phyloP scores from a whole-genome alignment of 768 basidiomycete species.

The Cystobasidium tubakii region DNA sequence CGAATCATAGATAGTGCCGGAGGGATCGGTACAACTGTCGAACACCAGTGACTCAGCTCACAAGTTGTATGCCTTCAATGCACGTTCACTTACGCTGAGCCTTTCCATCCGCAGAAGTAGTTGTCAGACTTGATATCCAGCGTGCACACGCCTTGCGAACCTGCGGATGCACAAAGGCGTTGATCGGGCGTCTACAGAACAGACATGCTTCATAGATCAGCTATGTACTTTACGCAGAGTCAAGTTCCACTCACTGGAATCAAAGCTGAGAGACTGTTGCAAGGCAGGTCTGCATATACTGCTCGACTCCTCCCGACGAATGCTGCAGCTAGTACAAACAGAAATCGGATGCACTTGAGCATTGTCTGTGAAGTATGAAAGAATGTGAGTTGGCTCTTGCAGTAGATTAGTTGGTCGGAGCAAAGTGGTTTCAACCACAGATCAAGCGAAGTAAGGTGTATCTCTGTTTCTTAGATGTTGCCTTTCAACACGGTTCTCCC shows the following conservation, averaged over 20 bases:
- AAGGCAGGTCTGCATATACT: not conserved
- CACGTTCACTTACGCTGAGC: not conserved
- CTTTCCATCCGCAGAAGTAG: constrained; percentile 19
- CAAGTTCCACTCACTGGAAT: not conserved
- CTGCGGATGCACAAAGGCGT: not conserved
- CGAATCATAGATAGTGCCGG: not conserved
- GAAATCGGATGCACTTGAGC: not conserved
- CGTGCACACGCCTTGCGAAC: not conserved
- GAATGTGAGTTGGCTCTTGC: not conserved
- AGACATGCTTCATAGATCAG: not conserved
- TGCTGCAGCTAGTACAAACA: not conserved
- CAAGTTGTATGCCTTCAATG: not conserved
- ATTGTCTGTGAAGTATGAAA: not conserved
- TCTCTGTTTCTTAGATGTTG: no score
- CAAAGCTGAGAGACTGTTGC: not conserved
- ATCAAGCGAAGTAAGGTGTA: no score
- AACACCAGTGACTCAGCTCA: not conserved
- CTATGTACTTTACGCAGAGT: not conserved
- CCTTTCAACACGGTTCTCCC: no score
- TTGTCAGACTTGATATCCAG: not conserved
- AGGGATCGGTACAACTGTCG: not conserved
- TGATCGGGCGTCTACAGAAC: constrained; percentile 3
- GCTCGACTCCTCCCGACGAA: not conserved
- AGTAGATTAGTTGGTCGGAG: no score
- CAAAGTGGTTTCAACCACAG: no score